Evolutionary conservation across 1,284 basidiomycete genomes (phyloP), one percentile per base, ranked within the genome.

Genomic region (Ganoderma resinaceum): DNA sequence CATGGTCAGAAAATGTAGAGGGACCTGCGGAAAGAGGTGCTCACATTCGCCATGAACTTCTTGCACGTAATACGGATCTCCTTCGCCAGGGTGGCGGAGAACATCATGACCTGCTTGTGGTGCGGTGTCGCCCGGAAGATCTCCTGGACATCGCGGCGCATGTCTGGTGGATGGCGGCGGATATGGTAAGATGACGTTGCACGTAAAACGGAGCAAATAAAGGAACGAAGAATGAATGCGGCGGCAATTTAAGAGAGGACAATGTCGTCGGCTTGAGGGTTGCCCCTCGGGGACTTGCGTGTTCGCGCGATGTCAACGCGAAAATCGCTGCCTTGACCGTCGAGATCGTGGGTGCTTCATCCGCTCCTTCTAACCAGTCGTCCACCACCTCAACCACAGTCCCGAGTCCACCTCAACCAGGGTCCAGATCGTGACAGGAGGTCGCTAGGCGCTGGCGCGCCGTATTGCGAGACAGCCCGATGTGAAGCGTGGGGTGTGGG

Each of bases 21-120:
- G 2, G 11, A 26, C 14, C 23, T 49, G 12, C n/a, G 11, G 7
- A 3, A 42, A 26, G 8, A 60, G 33, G 61, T 43, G 60, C 95
- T 76, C 77, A 98, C 97, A 81, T 96, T 98, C 66, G 96, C 95
- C 98, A 99, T 99, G 82, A 99, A 99, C 83, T 99, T 99, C 85
- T 99, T 99, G 90, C 98, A 99, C 0, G 97, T 99, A 8, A 92
- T 89, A 67, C 98, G 90, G 70, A 99, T 97, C 74, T 99, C 98
- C 87, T 99, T 99, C 67, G 96, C 91, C 70, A 99, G 85, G 0
- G 98, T 99, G 59, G 98, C 98, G 76, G 95, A 97, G 87, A 99
- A 99, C 98, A 99, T 99, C 98, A 99, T 99, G 74, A 99, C 98
- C 87, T 99, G 98, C 87, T 99, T 99, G 89, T 98, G 96, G 83